These are phyloP conservation scores for Pichia pseudocactophila DNA, from an alignment of 805 yeast species.

Conservation along the genomic window DNA sequence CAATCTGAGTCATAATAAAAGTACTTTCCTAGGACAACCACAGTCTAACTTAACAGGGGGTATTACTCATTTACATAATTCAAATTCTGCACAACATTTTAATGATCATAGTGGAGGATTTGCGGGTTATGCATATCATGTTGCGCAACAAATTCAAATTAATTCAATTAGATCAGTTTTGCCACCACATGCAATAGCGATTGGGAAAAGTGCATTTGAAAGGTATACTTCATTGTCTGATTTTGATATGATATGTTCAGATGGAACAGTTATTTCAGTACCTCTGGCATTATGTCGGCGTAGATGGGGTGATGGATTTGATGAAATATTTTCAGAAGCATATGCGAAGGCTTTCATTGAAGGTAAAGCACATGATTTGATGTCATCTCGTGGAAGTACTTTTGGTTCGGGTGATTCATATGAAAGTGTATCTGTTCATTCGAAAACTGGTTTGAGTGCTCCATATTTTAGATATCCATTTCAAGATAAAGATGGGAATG, in stretches of 20 bases:
- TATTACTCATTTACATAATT: not conserved
- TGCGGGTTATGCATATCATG: conserved; percentile 64
- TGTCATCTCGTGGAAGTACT: conserved; percentile 2
- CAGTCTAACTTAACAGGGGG: not conserved
- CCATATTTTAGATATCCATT: conserved; percentile 65
- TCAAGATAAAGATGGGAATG: conserved; percentile 35
- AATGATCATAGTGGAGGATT: conserved; percentile 31
- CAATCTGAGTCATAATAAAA: not conserved
- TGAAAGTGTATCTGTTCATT: conserved; percentile 8
- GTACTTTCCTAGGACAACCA: too few species aligned
- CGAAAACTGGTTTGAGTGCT: conserved; percentile 16
- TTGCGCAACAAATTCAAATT: conserved; percentile 61
- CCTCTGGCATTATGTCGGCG: conserved; percentile 54
- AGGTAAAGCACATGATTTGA: conserved; percentile 2
- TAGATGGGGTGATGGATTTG: conserved; percentile 72
- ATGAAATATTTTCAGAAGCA: conserved; percentile 50
- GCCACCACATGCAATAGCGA: conserved; percentile 68
- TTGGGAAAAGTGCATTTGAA: conserved; percentile 68
- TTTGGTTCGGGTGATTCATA: conserved; percentile 5
- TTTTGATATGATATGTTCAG: conserved; percentile 61
- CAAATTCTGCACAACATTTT: not conserved
- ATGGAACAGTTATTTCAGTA: conserved; percentile 59
- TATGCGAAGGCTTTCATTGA: conserved; percentile 49
- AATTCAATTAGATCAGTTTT: conserved; percentile 62
- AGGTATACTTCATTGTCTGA: conserved; percentile 58